A percentile compares a stretch with the other conserved stretches of the same genome.
Evolutionary conservation across 2,329 filamentous ascomycete species (phyloP).

Genomic region (Onygenales sp.): DNA sequence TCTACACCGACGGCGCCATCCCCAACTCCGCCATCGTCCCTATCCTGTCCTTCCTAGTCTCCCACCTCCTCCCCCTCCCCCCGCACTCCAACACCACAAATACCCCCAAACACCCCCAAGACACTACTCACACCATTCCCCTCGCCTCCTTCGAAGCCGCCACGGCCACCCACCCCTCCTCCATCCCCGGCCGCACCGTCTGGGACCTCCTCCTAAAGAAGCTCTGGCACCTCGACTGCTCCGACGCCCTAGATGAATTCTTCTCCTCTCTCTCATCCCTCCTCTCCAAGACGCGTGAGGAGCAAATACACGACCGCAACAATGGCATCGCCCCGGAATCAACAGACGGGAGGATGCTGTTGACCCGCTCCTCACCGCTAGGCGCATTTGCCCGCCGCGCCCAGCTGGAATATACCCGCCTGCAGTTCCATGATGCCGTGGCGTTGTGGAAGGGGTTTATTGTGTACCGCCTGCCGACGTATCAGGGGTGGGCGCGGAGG

Average conservation of each 20-base stretch:
- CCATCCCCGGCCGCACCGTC: slow-evolving; percentile 65
- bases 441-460: slow-evolving; percentile 77
- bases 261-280: slow-evolving; percentile 52
- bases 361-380: slow-evolving; percentile 67
- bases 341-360: slow-evolving; percentile 42
- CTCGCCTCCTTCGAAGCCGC: slow-evolving; percentile 40
- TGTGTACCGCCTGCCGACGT: slow-evolving; percentile 68
- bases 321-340: slow-evolving; percentile 37
- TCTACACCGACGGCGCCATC: slow-evolving; percentile 66
- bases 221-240: slow-evolving; percentile 74
- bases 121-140: slow-evolving; percentile 25
- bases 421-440: slow-evolving; percentile 71
- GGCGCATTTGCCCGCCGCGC: slow-evolving; percentile 71
- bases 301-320: slow-evolving; percentile 48
- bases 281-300: slow-evolving; percentile 53
- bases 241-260: slow-evolving; percentile 71
- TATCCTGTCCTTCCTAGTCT: slow-evolving; percentile 69
- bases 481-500: slow-evolving; percentile 47
- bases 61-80: slow-evolving; percentile 48
- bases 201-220: slow-evolving; percentile 77
- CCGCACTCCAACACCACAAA: slow-evolving; percentile 13
- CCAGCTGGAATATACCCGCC: slow-evolving; percentile 65
- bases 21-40: slow-evolving; percentile 62
- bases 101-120: slow-evolving; percentile 11
- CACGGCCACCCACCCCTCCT: slow-evolving; percentile 37